These are phyloP conservation scores for Sporothrix inflata DNA, from an alignment of 2,329 filamentous ascomycete species.

Conservation along the genomic window DNA sequence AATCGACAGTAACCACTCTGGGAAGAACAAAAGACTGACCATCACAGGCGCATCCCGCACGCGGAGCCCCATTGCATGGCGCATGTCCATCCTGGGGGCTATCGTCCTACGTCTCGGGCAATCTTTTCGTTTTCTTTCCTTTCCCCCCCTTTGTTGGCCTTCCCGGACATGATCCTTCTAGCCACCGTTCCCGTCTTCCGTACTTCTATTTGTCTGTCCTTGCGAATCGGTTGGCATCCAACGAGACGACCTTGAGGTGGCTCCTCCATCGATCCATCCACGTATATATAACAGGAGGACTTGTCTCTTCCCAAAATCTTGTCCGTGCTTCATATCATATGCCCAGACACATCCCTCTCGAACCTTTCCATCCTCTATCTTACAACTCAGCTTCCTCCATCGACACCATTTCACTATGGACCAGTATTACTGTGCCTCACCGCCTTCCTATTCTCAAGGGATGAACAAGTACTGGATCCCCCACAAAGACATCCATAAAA, in stretches of 20 bases:
- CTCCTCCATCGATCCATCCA: background rate
- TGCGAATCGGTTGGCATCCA: background rate
- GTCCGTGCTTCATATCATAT: background rate
- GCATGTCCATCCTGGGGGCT: background rate
- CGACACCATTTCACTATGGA: background rate
- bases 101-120: background rate
- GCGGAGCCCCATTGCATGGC: background rate
- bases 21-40: background rate
- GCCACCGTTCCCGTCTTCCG: background rate
- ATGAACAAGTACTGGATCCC: conserved; percentile 67
- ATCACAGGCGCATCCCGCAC: background rate
- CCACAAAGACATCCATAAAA: conserved; percentile 62
- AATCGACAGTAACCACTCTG: background rate
- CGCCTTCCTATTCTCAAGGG: conserved; percentile 39
- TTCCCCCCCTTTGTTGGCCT: background rate
- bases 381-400: background rate
- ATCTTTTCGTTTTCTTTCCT: background rate
- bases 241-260: background rate
- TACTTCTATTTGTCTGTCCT: background rate
- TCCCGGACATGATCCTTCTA: background rate
- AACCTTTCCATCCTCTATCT: background rate
- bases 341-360: background rate
- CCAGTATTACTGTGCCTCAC: background rate
- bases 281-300: background rate
- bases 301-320: background rate